Conservation (phyloP, 2,329 filamentous ascomycete genomes). For the Ophidiomyces ophidiicola region DNA sequence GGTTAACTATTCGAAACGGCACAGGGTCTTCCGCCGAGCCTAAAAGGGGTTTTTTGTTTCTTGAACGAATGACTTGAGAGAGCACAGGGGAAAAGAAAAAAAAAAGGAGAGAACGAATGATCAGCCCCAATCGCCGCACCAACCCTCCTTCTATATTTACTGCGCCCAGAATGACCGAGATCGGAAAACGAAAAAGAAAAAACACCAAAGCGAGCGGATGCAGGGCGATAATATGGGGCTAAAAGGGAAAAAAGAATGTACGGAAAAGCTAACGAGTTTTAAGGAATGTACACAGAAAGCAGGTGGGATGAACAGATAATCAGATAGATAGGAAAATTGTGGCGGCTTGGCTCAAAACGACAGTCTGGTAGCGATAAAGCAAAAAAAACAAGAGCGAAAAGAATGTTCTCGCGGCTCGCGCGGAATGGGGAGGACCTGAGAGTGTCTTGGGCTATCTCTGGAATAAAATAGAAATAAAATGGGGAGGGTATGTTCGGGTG, state of each 20-base stretch:
- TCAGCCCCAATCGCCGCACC: constrained; percentile 7
- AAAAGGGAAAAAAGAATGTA: constrained; percentile 9
- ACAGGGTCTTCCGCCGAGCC: too few species aligned
- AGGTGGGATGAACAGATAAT: neutral
- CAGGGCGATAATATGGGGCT: constrained; percentile 10
- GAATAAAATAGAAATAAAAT: constrained; percentile 1
- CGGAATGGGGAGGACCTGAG: neutral
- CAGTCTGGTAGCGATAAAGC: neutral
- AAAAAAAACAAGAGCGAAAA: neutral
- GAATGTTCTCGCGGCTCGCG: constrained; percentile 7
- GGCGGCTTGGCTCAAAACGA: constrained; percentile 4
- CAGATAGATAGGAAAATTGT: constrained; percentile 1
- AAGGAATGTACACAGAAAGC: constrained; percentile 10
- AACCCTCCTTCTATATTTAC: constrained; percentile 9
- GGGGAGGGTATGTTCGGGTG: constrained; percentile 1
- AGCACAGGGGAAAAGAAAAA: constrained; percentile 1
- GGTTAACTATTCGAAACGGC: too few species aligned
- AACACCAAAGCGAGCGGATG: constrained; percentile 12
- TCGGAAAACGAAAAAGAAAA: constrained; percentile 14
- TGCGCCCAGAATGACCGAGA: constrained; percentile 11
- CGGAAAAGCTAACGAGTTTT: constrained; percentile 1
- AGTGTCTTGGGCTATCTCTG: neutral
- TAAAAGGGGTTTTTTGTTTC: too few species aligned
- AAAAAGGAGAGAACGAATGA: constrained; percentile 4
- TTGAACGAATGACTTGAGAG: neutral